Base-by-base conservation (phyloP, 2,329 filamentous ascomycete genomes). In the Sarocladiaceae sp. region DNA sequence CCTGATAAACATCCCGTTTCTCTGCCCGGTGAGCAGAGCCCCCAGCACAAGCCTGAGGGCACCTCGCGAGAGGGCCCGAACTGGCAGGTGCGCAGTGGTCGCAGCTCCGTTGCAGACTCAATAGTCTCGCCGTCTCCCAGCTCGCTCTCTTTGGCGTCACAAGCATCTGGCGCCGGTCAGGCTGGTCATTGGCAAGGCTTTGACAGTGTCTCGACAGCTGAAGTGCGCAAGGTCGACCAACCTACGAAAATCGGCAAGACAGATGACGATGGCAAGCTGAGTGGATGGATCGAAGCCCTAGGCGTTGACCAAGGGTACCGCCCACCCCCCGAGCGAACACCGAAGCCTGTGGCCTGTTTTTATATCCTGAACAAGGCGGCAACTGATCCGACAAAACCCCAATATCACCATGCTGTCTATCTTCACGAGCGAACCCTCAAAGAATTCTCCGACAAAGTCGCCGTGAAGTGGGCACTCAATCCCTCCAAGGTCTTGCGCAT, bases 301-400 rank as follows among this genome's bases (percentile, higher is more conserved):
- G 94, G 90, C 28, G 90, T 97, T n/a, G 94, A 97, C 65, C 75
- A 85, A 15, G 80, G 79, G 2, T 99, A 97, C 65, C 83, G 86
- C 53, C 87, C 94, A 40, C 92, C 92, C 1, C 72, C 79, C 1
- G 89, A 95, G 61, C 82, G 80, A 53, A 73, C 78, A 8, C 74
- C 83, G 18, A 95, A 90, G 66, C 72, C 78, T 66, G 84, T 95
- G 37, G 93, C 93, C 48, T 97, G 92, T 71, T 91, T 97, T 67
- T 97, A 96, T 64, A 73, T 97, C 20, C 77, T 79, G 10, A 83
- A 76, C 63, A 78, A 68, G 54, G 71, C 79, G 49, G 69, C 79
- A 13, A 66, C 76, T 23, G 76, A 71, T 17, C 49, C 68, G 31
- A 82, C 75, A 28, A 66, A 76, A 28, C 76, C 81, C 52, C 81